Base-by-base conservation (phyloP, 192 early-diverging fungal genomes). In the Coemansia interrupta region DNA sequence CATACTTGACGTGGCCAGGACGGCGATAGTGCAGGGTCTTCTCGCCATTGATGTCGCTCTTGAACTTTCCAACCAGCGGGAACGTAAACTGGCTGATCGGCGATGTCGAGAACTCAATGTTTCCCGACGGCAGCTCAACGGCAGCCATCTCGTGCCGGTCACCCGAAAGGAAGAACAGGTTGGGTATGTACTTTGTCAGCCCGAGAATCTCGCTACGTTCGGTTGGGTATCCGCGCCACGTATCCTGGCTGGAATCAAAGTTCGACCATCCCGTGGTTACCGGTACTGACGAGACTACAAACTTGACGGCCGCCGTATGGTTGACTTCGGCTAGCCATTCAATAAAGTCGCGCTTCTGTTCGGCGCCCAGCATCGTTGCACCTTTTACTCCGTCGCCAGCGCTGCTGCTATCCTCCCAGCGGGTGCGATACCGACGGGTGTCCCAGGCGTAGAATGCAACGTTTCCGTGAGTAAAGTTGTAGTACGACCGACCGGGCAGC, bases 71-170 rank as follows among this genome's bases (percentile, higher is more conserved):
- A 23, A 78, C 24, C 0, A 82, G 28, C 36, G 80, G 80, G 50
- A 78, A 65, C 9, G 72, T 74, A 51, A 82, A 82, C 61, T 74
- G 71, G 58, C 66, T 71, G 52, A 82, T 47, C 0, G 80, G 80
- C 29, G 75, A 78, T 5, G 72, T 75, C 2, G 75, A 78, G 17
- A 78, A 78, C 64, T 82, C 80, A 12, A 77, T 59, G 61, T 75
- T 76, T 1, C 73, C 73, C 11, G 66, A 72, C 7, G 66, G 60
- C 52, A 77, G 64, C 44, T 65, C 65, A 2, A 68, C 65, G 0
- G 76, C 75, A 2, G 75, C 74, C 67, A 77, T 78, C 42, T 78
- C 80, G 53, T 82, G 81, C 12, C 81, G 69, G 64, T 82, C 81
- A n/a, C 81, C 81, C 11, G 72, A 73, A 18, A 82, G 67, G 45